These are phyloP conservation scores for Clavariopsis aquatica DNA, from an alignment of 495 filamentous ascomycete species.

Conservation along the genomic window DNA sequence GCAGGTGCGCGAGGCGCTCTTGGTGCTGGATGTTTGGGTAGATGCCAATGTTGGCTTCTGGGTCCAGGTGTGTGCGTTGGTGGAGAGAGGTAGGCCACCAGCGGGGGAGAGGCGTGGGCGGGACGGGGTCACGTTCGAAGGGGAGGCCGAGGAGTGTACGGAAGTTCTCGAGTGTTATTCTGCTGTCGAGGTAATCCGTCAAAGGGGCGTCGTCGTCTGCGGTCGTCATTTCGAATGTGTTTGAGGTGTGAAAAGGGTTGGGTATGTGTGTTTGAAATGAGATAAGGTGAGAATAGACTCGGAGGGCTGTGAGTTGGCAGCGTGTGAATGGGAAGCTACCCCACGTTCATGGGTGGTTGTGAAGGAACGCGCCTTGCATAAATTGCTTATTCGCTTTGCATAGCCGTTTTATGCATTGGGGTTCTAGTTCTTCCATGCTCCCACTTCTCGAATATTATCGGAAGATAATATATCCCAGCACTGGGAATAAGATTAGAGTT, in stretches of 20 bases:
- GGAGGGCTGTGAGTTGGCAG: conserved; percentile 1
- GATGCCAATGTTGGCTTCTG: conserved; percentile 31
- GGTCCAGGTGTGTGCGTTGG: conserved; percentile 20
- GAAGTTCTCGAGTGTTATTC: conserved; percentile 31
- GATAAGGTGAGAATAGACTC: background rate
- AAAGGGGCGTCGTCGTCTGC: background rate
- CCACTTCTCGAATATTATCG: no score
- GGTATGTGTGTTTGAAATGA: background rate
- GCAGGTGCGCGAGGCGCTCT: conserved; percentile 10
- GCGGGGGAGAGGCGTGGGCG: conserved; percentile 19
- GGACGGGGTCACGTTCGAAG: conserved; percentile 1
- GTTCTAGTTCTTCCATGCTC: no score
- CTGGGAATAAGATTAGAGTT: no score
- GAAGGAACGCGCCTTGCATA: background rate
- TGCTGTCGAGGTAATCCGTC: conserved; percentile 23
- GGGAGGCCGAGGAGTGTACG: conserved; percentile 34
- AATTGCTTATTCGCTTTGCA: background rate
- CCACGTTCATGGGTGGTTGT: background rate
- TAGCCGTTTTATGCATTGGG: background rate
- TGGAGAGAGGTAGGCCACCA: conserved; percentile 18
- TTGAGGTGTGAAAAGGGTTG: background rate
- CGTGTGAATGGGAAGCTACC: conserved; percentile 3
- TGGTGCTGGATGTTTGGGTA: conserved; percentile 29
- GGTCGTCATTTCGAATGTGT: background rate
- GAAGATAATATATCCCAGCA: no score